Base-by-base conservation (phyloP, 1,284 basidiomycete species). In the Wallemia ichthyophaga region DNA sequence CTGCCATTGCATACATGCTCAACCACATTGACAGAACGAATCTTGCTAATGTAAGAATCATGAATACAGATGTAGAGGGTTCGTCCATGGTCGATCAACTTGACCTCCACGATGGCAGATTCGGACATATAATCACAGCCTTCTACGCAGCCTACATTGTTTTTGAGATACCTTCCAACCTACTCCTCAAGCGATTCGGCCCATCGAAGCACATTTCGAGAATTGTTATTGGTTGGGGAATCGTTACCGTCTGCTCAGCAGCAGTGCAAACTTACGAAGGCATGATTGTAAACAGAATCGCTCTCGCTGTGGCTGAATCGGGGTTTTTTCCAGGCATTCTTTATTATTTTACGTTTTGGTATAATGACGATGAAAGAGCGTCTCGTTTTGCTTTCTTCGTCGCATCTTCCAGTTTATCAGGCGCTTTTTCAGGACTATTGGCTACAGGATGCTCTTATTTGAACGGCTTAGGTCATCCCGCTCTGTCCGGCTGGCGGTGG, bases 191-290 rank as follows among this genome's bases (percentile, higher is more conserved):
- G 31, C 26, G 53, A 25, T 62, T 61, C 25, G 31, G 61, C 24
- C 62, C 62, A 2, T 60, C 58, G 17, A 48, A 25, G 24, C 61
- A 60, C 58, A 59, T 64, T 54, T 32, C 57, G 1, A 21, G 61
- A 1, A 63, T 64, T 56, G 62, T 63, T 60, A 31, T 62, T n/a
- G 33, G 55, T 15, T 61, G 59, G 48, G 63, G 62, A 9, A 60
- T 63, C 56, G 56, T 61, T 25, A 63, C 61, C 1, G 32, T 59
- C 25, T 58, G 57, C 17, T 60, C 61, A 17, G 64, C 62, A 1
- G 59, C 61, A 2, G 63, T 63, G 0, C 7, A 19, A n/a, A 58
- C 15, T 23, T 64, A 64, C 48, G 58, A 17, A 1, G 62, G 62
- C 2, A 58, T 65, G 9, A 53, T 65, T 17, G 48, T 56, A 23